Conservation (phyloP, 345 rosid species). For the Hibiscus tridactylites region DNA sequence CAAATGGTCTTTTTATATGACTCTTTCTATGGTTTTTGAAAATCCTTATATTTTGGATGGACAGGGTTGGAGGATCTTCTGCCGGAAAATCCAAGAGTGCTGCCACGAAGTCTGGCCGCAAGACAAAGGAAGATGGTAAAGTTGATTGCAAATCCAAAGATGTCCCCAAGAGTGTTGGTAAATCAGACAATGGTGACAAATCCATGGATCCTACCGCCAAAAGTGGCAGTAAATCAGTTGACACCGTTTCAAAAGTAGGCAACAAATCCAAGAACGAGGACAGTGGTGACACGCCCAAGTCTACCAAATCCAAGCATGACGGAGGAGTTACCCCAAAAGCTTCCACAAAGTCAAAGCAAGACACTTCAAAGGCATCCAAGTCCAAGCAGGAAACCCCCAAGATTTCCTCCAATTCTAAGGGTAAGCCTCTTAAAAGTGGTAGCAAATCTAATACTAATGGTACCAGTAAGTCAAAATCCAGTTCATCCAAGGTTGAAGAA, state of each 20-base stretch:
- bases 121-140: slow-evolving; percentile 16
- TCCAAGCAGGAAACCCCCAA: slow-evolving; percentile 40
- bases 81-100: slow-evolving; percentile 51
- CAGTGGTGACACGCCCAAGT: slow-evolving; percentile 20
- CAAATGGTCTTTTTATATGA: neutral
- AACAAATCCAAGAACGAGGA: slow-evolving; percentile 40
- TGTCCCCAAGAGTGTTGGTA: slow-evolving; percentile 27
- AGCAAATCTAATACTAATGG: slow-evolving; percentile 35
- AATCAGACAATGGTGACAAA: slow-evolving; percentile 33
- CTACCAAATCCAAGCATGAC: slow-evolving; percentile 33
- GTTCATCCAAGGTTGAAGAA: slow-evolving; percentile 44
- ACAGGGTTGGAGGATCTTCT: slow-evolving; percentile 56
- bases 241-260: slow-evolving; percentile 20
- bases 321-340: slow-evolving; percentile 11
- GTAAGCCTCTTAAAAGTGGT: slow-evolving; percentile 27
- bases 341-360: slow-evolving; percentile 9
- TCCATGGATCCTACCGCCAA: slow-evolving; percentile 36
- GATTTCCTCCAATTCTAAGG: slow-evolving; percentile 30
- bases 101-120: slow-evolving; percentile 18
- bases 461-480: slow-evolving; percentile 37
- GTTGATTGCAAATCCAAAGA: slow-evolving; percentile 42
- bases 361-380: neutral
- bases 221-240: slow-evolving; percentile 35
- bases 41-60: slow-evolving; percentile 1
- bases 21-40: slow-evolving; percentile 4